Evolutionary conservation across 139 green algal species (phyloP).

Genomic region (Coelastrella sp.): DNA sequence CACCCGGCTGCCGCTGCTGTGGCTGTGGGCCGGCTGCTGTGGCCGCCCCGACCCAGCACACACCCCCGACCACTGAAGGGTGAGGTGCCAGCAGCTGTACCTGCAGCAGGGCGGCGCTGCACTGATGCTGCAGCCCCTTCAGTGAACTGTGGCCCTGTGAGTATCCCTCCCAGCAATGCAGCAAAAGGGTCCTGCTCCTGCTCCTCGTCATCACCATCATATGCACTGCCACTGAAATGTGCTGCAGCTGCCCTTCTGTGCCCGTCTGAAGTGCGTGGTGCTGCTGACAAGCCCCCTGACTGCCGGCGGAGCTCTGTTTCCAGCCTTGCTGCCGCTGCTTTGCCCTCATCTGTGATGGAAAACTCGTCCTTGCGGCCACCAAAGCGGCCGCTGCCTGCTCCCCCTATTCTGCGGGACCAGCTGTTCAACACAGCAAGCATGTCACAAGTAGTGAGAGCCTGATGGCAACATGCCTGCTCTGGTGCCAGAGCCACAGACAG

Average conservation of each 20-base stretch:
- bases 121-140: not conserved
- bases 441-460: too few species aligned
- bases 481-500: too few species aligned
- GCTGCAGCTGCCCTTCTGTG: constrained; percentile 20
- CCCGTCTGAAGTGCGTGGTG: not conserved
- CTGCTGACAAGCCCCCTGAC: not conserved
- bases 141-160: constrained; percentile 5
- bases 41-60: constrained; percentile 2
- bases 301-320: not conserved
- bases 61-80: constrained; percentile 13
- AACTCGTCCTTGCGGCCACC: constrained; percentile 17
- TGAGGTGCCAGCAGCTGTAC: not conserved
- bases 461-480: too few species aligned
- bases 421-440: not conserved
- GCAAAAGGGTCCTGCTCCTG: not conserved
- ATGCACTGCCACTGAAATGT: not conserved
- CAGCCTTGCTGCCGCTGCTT: not conserved
- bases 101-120: not conserved
- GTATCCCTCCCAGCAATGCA: not conserved
- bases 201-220: not conserved
- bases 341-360: not conserved
- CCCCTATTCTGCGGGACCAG: not conserved
- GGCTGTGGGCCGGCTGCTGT: not conserved
- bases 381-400: not conserved
- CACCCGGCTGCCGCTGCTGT: not conserved